These are phyloP conservation scores for Aureobasidium subglaciale DNA, from an alignment of 2,329 filamentous ascomycete species.

Conservation along the genomic window DNA sequence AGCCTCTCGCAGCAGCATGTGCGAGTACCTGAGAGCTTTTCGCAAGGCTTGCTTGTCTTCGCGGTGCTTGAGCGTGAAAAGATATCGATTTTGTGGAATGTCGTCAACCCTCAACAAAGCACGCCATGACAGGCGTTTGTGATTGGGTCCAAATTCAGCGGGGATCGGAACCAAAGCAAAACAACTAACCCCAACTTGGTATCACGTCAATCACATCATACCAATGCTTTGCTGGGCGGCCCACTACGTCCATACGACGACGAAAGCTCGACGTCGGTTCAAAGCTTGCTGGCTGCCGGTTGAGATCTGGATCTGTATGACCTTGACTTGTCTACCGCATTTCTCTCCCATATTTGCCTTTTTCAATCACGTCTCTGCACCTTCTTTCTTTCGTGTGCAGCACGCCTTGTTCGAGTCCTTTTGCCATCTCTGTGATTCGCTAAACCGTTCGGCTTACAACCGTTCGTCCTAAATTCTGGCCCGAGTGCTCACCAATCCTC, in stretches of 20 bases:
- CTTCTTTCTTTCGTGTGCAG: not conserved
- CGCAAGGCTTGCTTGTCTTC: not conserved
- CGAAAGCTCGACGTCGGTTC: constrained; percentile 1
- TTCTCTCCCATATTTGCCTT: not conserved
- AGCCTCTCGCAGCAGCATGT: not conserved
- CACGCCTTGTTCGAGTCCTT: not conserved
- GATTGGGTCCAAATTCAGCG: constrained; percentile 5
- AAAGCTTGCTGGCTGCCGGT: constrained; percentile 13
- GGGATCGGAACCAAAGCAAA: constrained; percentile 7
- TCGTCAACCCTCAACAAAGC: constrained; percentile 13
- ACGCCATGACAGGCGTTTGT: constrained; percentile 6
- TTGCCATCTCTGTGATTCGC: not conserved
- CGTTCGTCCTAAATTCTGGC: constrained; percentile 9
- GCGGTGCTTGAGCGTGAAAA: not conserved
- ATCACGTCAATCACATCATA: constrained; percentile 18
- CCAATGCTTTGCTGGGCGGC: constrained; percentile 15
- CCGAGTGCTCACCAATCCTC: not conserved
- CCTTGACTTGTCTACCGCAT: not conserved
- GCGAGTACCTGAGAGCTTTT: not conserved
- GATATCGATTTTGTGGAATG: constrained; percentile 8
- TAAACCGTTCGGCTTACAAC: not conserved
- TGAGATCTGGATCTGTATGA: constrained; percentile 12
- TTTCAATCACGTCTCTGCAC: constrained; percentile 4
- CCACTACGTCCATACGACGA: constrained; percentile 12
- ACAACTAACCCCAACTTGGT: constrained; percentile 15